phyloP scores from a whole-genome alignment of 371 early-diverging fungal species.

The Thermomucor indicae-seudaticae region DNA sequence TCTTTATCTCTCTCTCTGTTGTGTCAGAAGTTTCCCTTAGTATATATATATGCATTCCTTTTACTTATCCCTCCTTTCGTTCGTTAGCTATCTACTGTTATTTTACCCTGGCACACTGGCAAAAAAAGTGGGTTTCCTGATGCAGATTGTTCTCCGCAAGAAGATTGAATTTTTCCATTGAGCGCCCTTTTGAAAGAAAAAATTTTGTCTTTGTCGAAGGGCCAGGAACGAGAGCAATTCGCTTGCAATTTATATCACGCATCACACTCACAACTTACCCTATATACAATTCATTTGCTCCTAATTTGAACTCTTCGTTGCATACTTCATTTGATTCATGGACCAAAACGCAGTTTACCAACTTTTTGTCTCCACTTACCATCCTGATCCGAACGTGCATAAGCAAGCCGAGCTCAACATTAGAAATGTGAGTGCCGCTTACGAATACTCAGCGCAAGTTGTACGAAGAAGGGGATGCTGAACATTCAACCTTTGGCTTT shows the following conservation, averaged over 20 bases:
- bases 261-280: not conserved
- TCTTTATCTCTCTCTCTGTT: not conserved
- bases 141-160: no score
- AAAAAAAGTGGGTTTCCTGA: no score
- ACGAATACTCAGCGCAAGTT: not conserved
- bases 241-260: not conserved
- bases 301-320: no score
- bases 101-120: no score
- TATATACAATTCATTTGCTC: not conserved
- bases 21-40: not conserved
- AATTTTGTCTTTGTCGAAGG: not conserved
- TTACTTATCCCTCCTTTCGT: not conserved
- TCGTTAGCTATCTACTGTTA: not conserved
- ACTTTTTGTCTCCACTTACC: conserved; percentile 74
- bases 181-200: not conserved
- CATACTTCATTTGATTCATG: conserved; percentile 22
- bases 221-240: not conserved
- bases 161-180: not conserved
- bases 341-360: conserved; percentile 53
- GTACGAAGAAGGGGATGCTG: not conserved
- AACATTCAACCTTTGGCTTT: not conserved
- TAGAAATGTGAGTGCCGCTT: conserved; percentile 25
- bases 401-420: conserved; percentile 66
- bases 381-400: conserved; percentile 74
- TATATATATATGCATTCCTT: not conserved